A percentile compares a stretch with the other conserved stretches of the same genome.
Conservation (phyloP, 2,329 filamentous ascomycete species). For the Hymenoscyphus occultus region DNA sequence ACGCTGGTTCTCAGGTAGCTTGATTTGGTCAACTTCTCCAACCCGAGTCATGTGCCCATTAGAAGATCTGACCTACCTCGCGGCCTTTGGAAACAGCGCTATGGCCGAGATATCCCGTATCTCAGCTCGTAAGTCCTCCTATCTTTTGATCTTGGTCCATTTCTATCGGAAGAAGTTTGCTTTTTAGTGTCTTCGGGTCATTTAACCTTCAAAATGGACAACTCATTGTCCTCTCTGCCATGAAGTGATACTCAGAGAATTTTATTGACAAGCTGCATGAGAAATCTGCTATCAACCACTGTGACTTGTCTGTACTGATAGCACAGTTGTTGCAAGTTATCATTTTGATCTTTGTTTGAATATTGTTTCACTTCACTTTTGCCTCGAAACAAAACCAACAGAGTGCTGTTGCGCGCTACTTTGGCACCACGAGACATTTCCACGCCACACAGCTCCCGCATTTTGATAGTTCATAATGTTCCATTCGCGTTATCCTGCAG, state of each 20-base stretch:
- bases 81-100: slow-evolving; percentile 51
- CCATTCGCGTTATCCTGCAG: neutral
- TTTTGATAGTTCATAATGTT: neutral
- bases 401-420: too few relatives aligned
- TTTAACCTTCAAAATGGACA: too few relatives aligned
- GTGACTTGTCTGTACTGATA: too few relatives aligned
- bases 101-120: slow-evolving; percentile 55
- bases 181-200: neutral
- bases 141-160: neutral
- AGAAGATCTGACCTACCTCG: slow-evolving; percentile 50
- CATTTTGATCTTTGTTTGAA: too few relatives aligned
- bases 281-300: too few relatives aligned
- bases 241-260: too few relatives aligned
- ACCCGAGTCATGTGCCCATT: slow-evolving; percentile 45
- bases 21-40: slow-evolving; percentile 47
- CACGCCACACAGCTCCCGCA: neutral
- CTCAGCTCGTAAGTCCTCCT: slow-evolving; percentile 27
- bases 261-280: too few relatives aligned
- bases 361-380: too few relatives aligned
- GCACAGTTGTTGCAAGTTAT: too few relatives aligned
- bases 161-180: neutral
- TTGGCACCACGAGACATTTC: too few relatives aligned
- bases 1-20: slow-evolving; percentile 48
- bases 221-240: too few relatives aligned
- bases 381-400: too few relatives aligned